Conservation (phyloP, 2,329 filamentous ascomycete species). For the Byssothecium circinans region DNA sequence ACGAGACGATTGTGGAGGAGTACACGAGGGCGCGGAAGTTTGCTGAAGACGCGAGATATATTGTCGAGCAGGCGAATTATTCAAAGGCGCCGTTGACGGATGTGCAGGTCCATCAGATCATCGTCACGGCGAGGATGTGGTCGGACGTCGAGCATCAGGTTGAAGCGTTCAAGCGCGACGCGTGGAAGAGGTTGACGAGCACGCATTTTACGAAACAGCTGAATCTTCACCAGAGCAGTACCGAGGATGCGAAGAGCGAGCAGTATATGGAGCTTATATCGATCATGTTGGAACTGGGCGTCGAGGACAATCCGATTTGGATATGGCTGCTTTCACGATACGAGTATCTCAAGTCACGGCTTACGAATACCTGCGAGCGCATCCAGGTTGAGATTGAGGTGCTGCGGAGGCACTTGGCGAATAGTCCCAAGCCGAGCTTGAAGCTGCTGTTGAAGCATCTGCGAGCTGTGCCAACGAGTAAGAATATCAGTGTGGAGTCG, state of each 20-base stretch:
- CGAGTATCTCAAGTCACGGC: conserved; percentile 84
- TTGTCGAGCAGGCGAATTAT: conserved; percentile 60
- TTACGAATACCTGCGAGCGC: conserved; percentile 78
- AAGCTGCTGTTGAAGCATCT: conserved; percentile 74
- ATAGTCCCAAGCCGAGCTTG: conserved; percentile 69
- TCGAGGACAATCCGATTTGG: conserved; percentile 96
- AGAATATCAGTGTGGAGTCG: conserved; percentile 56
- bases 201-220: conserved; percentile 60
- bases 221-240: conserved; percentile 28
- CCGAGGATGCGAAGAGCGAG: conserved; percentile 61
- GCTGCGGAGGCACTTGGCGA: conserved; percentile 76
- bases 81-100: conserved; percentile 66
- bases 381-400: conserved; percentile 91
- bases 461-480: conserved; percentile 69
- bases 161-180: conserved; percentile 80
- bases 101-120: conserved; percentile 78
- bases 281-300: conserved; percentile 86
- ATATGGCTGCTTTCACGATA: conserved; percentile 90
- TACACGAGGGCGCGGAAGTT: conserved; percentile 82
- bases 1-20: conserved; percentile 83
- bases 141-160: conserved; percentile 87
- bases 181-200: conserved; percentile 79
- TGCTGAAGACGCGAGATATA: conserved; percentile 72
- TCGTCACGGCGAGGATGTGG: conserved; percentile 94
- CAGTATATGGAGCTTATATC: conserved; percentile 92